These are phyloP conservation scores for Dactylonectria estremocensis DNA, from an alignment of 2,329 filamentous ascomycete species.

Conservation along the genomic window DNA sequence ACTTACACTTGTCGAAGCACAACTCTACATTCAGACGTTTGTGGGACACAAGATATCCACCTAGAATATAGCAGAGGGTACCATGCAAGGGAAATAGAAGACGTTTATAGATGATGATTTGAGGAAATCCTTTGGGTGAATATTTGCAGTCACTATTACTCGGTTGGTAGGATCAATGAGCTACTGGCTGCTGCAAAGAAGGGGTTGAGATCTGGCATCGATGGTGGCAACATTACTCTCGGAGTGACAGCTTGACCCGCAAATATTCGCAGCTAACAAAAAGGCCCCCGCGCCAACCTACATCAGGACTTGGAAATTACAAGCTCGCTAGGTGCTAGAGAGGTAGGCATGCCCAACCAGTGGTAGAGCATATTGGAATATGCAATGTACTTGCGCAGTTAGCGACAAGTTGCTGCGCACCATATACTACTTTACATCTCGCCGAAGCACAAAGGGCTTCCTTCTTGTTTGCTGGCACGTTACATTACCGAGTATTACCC, in stretches of 20 bases:
- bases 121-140: background rate
- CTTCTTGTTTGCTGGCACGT: background rate
- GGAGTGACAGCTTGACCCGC: slow-evolving; percentile 14
- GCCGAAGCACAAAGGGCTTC: background rate
- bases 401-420: slow-evolving; percentile 2
- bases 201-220: background rate
- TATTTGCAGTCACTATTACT: background rate
- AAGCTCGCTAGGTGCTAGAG: slow-evolving; percentile 18
- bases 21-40: no score
- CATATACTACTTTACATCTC: no score
- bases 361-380: background rate
- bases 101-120: background rate
- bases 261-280: slow-evolving; percentile 17
- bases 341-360: background rate
- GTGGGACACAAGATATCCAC: no score
- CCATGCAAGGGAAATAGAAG: no score
- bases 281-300: slow-evolving; percentile 22
- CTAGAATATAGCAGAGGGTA: no score
- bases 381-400: background rate
- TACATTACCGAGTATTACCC: slow-evolving; percentile 44
- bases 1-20: no score
- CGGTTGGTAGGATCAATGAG: background rate
- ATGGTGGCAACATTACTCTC: background rate
- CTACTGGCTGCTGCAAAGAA: background rate
- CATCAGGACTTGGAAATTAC: slow-evolving; percentile 26